Evolutionary conservation across 2,329 filamentous ascomycete species (phyloP).

Genomic region (Phyllosticta citrichinensis): DNA sequence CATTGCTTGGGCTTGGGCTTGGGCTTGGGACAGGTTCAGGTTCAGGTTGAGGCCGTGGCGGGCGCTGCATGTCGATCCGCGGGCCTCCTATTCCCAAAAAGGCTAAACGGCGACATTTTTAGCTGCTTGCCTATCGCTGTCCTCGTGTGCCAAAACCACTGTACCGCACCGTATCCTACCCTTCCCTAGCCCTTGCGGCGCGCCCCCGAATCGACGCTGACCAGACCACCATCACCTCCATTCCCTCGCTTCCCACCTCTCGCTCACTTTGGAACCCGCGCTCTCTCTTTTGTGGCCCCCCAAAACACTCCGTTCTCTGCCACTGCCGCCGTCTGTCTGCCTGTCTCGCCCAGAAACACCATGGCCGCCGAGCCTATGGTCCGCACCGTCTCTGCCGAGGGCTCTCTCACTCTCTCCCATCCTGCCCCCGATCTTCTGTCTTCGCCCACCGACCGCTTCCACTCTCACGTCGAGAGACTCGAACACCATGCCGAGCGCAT

Average conservation of each 20-base stretch:
- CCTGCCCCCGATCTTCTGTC: conserved; percentile 51
- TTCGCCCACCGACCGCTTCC: conserved; percentile 51
- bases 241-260: conserved; percentile 2
- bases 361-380: conserved; percentile 10
- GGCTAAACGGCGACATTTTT: background rate
- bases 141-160: background rate
- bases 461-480: conserved; percentile 60
- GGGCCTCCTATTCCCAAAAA: background rate
- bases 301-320: background rate
- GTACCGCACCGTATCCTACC: background rate
- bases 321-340: background rate
- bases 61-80: background rate
- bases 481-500: conserved; percentile 67
- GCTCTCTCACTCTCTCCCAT: conserved; percentile 35
- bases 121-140: background rate
- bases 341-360: conserved; percentile 5
- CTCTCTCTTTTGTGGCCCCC: conserved; percentile 6
- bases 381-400: conserved; percentile 12
- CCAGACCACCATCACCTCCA: background rate
- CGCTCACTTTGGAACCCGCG: background rate
- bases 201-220: background rate
- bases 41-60: background rate
- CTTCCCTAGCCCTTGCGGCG: background rate
- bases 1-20: background rate
- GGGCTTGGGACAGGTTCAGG: background rate